These are phyloP conservation scores for Aspergillus fijiensis DNA, from an alignment of 2,329 filamentous ascomycete genomes.

Conservation along the genomic window DNA sequence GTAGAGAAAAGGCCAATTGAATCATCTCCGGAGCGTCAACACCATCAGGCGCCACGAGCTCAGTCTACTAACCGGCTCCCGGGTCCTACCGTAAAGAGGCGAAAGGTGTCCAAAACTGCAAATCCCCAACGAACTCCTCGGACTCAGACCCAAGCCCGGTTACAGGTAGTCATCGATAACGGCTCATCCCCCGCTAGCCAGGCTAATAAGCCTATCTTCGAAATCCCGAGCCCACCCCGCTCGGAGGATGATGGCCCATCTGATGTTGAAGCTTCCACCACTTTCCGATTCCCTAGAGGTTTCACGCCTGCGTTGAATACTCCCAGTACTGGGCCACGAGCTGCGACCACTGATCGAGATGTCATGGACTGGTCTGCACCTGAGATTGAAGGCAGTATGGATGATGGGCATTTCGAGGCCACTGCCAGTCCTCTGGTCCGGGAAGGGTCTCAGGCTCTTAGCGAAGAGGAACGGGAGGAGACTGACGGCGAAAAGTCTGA, in stretches of 20 bases:
- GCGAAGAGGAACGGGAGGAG: conserved; percentile 5
- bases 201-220: conserved; percentile 24
- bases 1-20: not conserved
- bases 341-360: conserved; percentile 16
- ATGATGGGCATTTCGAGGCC: conserved; percentile 22
- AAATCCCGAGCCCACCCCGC: conserved; percentile 43
- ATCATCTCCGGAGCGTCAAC: not conserved
- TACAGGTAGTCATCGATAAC: conserved; percentile 31
- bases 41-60: conserved; percentile 7
- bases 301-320: conserved; percentile 32
- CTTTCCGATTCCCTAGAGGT: conserved; percentile 40
- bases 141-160: conserved; percentile 12
- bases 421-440: conserved; percentile 19
- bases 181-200: conserved; percentile 12
- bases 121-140: conserved; percentile 10
- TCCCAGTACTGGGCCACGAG: conserved; percentile 24
- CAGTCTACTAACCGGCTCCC: conserved; percentile 3
- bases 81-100: conserved; percentile 33
- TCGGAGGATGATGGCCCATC: conserved; percentile 31
- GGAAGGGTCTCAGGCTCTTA: not conserved
- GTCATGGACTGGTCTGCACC: conserved; percentile 15
- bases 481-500: conserved; percentile 9
- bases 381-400: too few relatives aligned
- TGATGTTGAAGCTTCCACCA: conserved; percentile 21
- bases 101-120: conserved; percentile 31